These are phyloP conservation scores for Phoma sp. DNA, from an alignment of 2,329 filamentous ascomycete species.

Conservation along the genomic window DNA sequence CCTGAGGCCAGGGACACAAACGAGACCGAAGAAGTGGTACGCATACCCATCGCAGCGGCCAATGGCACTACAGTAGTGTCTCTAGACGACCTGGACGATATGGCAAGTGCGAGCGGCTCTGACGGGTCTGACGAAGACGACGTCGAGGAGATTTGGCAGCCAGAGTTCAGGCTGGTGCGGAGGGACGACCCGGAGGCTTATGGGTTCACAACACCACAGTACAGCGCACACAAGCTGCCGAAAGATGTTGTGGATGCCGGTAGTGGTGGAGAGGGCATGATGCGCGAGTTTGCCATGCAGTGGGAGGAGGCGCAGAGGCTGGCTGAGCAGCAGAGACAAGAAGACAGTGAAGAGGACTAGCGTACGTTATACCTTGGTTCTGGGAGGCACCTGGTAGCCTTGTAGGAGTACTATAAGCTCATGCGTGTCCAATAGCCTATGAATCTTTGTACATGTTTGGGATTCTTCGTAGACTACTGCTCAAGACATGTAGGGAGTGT, in stretches of 20 bases:
- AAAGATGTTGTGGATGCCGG: constrained; percentile 84
- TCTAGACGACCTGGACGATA: constrained; percentile 3
- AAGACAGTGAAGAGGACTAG: constrained; percentile 48
- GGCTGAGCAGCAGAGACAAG: constrained; percentile 49
- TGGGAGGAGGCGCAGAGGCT: constrained; percentile 56
- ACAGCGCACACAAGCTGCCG: constrained; percentile 93
- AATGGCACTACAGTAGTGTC: constrained; percentile 5
- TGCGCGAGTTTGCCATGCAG: constrained; percentile 69
- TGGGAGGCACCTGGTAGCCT: background rate
- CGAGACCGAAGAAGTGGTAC: constrained; percentile 40
- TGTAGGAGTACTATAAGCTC: too few species aligned
- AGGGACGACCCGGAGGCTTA: constrained; percentile 88
- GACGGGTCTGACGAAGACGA: constrained; percentile 53
- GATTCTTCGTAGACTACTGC: too few species aligned
- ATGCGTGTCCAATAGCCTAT: background rate
- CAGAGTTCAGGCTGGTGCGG: constrained; percentile 82
- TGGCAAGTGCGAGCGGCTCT: constrained; percentile 10
- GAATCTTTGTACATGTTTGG: background rate
- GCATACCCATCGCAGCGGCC: constrained; percentile 15
- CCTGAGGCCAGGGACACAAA: constrained; percentile 38
- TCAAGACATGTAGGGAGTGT: too few species aligned
- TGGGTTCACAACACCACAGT: constrained; percentile 82
- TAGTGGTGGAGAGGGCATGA: constrained; percentile 67
- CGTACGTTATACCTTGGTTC: too few species aligned
- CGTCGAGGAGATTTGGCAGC: constrained; percentile 64